Evolutionary conservation across 306 rosid genomes (phyloP).

Genomic region (Rosa lucieae): DNA sequence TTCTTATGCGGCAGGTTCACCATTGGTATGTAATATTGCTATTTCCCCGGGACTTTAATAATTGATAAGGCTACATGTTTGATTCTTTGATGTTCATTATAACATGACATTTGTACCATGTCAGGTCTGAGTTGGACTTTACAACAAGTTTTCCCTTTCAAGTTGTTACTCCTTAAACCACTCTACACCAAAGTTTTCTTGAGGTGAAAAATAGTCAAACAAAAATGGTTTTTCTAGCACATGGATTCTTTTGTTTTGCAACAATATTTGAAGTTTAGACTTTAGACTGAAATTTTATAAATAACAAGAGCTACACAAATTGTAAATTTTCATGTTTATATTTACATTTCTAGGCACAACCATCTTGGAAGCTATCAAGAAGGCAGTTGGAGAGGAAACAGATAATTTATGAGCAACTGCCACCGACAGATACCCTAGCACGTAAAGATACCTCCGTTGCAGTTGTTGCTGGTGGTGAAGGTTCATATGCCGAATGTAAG

Average conservation of each 20-base stretch:
- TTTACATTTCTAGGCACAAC: slow-evolving; percentile 53
- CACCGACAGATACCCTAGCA: slow-evolving; percentile 41
- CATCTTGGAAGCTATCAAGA: slow-evolving; percentile 64
- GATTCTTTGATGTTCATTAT: neutral
- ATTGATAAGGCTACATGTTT: neutral
- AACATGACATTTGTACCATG: neutral
- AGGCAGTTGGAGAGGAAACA: slow-evolving; percentile 50
- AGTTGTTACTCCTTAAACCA: neutral
- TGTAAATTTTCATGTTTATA: neutral
- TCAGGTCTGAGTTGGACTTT: neutral
- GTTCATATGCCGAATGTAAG: slow-evolving; percentile 47
- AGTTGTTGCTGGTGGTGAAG: slow-evolving; percentile 69
- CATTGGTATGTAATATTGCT: slow-evolving; percentile 40
- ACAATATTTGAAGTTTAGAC: neutral
- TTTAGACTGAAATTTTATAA: neutral
- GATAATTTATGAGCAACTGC: slow-evolving; percentile 47
- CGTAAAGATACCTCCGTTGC: slow-evolving; percentile 50
- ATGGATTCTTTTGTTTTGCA: too few relatives aligned
- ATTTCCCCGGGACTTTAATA: neutral
- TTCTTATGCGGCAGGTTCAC: slow-evolving; percentile 53
- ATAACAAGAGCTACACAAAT: neutral
- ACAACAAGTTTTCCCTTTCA: neutral
- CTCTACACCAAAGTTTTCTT: neutral
- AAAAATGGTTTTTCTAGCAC: too few relatives aligned
- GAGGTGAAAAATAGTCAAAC: too few relatives aligned